Conservation (phyloP, 192 early-diverging fungal species). For the Coemansia interrupta region DNA sequence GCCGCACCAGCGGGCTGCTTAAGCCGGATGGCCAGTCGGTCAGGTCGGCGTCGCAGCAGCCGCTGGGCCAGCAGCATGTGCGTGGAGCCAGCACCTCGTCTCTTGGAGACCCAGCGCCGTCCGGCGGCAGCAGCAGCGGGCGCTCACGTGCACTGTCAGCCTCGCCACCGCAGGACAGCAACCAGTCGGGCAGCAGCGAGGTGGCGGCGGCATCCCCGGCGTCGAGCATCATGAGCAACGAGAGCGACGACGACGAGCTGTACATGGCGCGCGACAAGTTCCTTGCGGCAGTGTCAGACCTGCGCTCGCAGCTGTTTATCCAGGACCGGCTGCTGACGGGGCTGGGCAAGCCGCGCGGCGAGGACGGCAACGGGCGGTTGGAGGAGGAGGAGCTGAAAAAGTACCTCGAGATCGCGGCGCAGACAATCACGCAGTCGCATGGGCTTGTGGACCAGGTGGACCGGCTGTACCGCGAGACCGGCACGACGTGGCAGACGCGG, state of each 20-base stretch:
- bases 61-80: neutral
- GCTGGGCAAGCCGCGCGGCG: constrained; percentile 29
- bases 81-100: constrained; percentile 26
- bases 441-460: constrained; percentile 24
- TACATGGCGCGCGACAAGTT: constrained; percentile 51
- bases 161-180: constrained; percentile 5
- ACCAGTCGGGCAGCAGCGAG: constrained; percentile 12
- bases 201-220: constrained; percentile 10
- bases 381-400: constrained; percentile 19
- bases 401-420: constrained; percentile 30
- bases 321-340: constrained; percentile 58
- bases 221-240: constrained; percentile 39
- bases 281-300: constrained; percentile 50
- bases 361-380: constrained; percentile 16
- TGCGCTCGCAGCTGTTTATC: constrained; percentile 59
- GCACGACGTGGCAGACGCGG: constrained; percentile 27
- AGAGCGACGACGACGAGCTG: constrained; percentile 41
- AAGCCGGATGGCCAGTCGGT: constrained; percentile 10
- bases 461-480: constrained; percentile 25
- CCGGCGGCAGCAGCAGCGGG: neutral
- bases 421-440: constrained; percentile 31
- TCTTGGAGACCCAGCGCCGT: neutral
- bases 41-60: constrained; percentile 14
- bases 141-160: neutral
- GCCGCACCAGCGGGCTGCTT: constrained; percentile 38